Evolutionary conservation across 1,284 basidiomycete species (phyloP).

Genomic region (Entoloma clypeatum): DNA sequence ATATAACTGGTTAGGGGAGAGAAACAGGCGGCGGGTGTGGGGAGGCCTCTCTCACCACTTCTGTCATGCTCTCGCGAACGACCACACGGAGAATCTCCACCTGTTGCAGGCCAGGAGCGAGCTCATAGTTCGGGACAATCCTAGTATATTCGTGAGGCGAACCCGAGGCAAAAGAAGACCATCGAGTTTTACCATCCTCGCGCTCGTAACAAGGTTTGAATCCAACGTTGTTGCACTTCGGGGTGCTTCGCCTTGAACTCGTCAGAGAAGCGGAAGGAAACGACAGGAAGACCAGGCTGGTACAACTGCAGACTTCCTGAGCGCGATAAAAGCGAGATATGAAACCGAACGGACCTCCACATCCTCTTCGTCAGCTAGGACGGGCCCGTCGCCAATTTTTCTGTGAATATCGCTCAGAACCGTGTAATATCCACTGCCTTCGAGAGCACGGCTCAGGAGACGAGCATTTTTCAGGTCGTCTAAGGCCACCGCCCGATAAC

Average conservation of each 20-base stretch:
- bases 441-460: conserved; percentile 82
- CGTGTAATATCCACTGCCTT: conserved; percentile 73
- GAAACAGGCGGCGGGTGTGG: background rate
- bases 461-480: conserved; percentile 83
- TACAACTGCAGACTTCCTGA: conserved; percentile 50
- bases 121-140: conserved; percentile 87
- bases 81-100: conserved; percentile 86
- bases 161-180: background rate
- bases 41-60: conserved; percentile 44
- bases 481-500: conserved; percentile 74
- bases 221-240: conserved; percentile 82
- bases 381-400: conserved; percentile 25
- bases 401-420: conserved; percentile 72
- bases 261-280: conserved; percentile 88
- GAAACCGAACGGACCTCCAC: conserved; percentile 44
- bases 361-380: conserved; percentile 42
- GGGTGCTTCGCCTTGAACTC: conserved; percentile 68
- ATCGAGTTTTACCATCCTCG: conserved; percentile 62
- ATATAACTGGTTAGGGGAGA: conserved; percentile 6
- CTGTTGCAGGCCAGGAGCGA: conserved; percentile 66
- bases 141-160: conserved; percentile 24
- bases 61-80: conserved; percentile 72
- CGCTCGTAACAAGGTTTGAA: conserved; percentile 75
- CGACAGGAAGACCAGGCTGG: conserved; percentile 81
- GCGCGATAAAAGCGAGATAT: background rate